Base-by-base conservation (phyloP, 2,329 filamentous ascomycete species). In the Bipolaris oryzae region DNA sequence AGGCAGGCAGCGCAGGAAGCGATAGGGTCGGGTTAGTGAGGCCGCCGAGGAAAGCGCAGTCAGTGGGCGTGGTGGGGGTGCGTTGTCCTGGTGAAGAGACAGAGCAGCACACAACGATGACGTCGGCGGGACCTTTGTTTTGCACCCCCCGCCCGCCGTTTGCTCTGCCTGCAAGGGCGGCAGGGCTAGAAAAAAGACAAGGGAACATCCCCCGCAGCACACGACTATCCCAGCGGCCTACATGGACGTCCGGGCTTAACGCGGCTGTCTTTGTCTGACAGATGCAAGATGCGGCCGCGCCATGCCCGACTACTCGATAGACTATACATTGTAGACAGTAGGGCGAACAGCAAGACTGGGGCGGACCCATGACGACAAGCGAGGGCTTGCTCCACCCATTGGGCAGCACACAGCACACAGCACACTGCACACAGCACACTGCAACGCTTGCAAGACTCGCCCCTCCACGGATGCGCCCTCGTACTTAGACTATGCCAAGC, bases 21-120 rank as follows among this genome's bases (percentile, higher is more conserved):
- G 45, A 52, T 16, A 31, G 43, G 45, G 50, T 25, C 43, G 46
- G 16, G 33, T 35, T 47, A 37, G 52, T 47, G 52, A 57, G 43
- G 51, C 41, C 45, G 53, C 56, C 52, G 41, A 46, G 53, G 50
- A 43, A 56, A 56, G 43, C 48, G 45, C 53, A 51, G 48, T 50
- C 53, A 51, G 48, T 50, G 16, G 25, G 34, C 25, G 35, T 38
- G 45, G 31, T 52, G 37, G 41, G 38, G 51, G 55, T 50, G 50
- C 35, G 54, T 53, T 53, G 44, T 52, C 44, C 48, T 50, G 41
- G 54, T 53, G 54, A 57, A 57, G 37, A 50, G 1, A 31, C 28
- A 31, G 28, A 31, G 39, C 20, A 31, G 39, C 20, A 25, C 43
- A 34, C 25, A 44, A 20, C 15, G 28, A 55, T 55, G 58, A 52